Conservation (phyloP, 495 filamentous ascomycete species). For the Tuber indicum region DNA sequence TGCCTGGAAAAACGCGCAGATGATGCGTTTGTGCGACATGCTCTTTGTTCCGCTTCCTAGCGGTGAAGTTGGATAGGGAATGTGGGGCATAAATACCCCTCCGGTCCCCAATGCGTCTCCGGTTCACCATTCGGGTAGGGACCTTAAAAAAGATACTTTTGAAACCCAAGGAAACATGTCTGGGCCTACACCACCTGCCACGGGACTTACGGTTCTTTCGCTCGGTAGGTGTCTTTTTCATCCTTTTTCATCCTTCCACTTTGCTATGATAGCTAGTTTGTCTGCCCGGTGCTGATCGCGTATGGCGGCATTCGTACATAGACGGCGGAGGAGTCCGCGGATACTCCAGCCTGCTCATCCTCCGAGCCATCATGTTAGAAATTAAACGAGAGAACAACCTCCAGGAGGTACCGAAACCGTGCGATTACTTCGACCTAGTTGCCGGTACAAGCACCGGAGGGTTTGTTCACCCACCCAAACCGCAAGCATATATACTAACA, state of each 20-base stretch:
- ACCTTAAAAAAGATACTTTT: neutral
- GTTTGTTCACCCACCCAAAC: constrained; percentile 19
- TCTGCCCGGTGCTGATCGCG: neutral
- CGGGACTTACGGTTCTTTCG: neutral
- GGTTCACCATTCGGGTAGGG: neutral
- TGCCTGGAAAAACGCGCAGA: neutral
- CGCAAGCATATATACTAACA: constrained; percentile 5
- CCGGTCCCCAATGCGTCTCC: neutral
- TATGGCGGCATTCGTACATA: constrained; percentile 39
- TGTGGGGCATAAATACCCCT: neutral
- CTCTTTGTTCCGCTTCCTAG: neutral
- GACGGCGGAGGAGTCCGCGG: constrained; percentile 94
- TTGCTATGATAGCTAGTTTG: neutral
- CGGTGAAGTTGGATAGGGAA: neutral
- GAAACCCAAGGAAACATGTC: neutral
- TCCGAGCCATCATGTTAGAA: constrained; percentile 92
- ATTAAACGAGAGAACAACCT: constrained; percentile 64
- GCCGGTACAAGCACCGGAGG: constrained; percentile 46
- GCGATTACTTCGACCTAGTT: constrained; percentile 46
- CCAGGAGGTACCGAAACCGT: constrained; percentile 36
- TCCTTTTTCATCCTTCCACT: neutral
- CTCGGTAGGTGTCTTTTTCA: neutral
- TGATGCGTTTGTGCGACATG: neutral
- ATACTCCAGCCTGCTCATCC: constrained; percentile 92
- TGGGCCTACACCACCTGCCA: neutral